Base-by-base conservation (phyloP, 257 asterid species). In the Solanum rostratum region DNA sequence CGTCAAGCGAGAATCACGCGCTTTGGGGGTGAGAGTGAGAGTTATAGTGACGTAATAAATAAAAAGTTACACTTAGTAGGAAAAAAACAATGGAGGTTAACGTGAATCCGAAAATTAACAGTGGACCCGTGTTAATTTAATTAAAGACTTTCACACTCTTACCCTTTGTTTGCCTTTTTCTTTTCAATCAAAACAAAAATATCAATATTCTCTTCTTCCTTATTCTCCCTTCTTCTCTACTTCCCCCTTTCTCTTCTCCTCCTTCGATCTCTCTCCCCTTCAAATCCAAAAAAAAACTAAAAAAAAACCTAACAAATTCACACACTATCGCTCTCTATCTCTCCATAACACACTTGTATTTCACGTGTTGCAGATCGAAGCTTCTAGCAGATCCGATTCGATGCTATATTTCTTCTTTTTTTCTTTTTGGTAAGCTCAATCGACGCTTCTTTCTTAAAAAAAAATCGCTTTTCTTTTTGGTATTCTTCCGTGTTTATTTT, bases 311-410 rank as follows among this genome's bases (percentile, higher is more conserved):
- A 68, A 68, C 78, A 37, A 68, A 68, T 18, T 39, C 46, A 27
- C 65, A 27, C 82, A 78, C 82, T 24, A 78, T 50, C 82, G 65
- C 27, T 39, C 73, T 71, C n/a, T 70, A 37, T 63, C 43, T 81
- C 54, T 14, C 54, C 66, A 46, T 22, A 24, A 63, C 30, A 80
- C 59, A 63, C 24, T 24, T 30, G 27, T 10, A 41, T 49, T 37
- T 29, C 50, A 57, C 54, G 57, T 81, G 66, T 69, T 84, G 82
- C 87, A 81, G 92, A 94, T 92, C 93, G 93, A 85, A 69, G 86
- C 85, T 84, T 87, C 80, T 79, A 55, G 85, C 82, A 88, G 93
- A 91, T 90, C 94, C 91, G 83, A 81, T 85, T 84, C 49, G 49
- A 14, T 82, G 87, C 57, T 73, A 55, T 68, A 22, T 55, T 30